Conservation (phyloP, 2,329 filamentous ascomycete species). For the Cladosporium sp. region DNA sequence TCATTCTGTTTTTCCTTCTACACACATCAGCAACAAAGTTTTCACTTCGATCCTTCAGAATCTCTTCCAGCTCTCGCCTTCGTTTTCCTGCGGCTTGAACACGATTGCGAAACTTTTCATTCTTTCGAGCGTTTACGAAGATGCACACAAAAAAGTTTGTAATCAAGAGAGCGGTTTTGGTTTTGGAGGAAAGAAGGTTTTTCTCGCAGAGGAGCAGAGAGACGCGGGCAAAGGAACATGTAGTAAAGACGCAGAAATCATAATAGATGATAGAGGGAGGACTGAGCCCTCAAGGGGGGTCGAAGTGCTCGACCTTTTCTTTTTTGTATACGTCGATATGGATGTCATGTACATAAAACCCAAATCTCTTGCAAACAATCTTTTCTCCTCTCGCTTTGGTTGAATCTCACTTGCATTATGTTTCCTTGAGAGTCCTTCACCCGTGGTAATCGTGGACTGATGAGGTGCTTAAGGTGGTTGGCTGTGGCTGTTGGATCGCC, state of each 20-base stretch:
- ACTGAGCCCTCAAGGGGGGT: conserved; percentile 4
- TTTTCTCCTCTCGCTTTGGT: not conserved
- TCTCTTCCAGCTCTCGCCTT: not conserved
- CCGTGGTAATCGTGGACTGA: not conserved
- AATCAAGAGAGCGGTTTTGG: conserved; percentile 7
- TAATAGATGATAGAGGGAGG: conserved; percentile 15
- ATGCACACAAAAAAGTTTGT: not conserved
- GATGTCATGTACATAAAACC: conserved; percentile 7
- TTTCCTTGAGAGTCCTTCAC: not conserved
- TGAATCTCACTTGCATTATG: not conserved
- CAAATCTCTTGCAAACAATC: not conserved
- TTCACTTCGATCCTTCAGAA: not conserved
- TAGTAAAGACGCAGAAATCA: conserved; percentile 1
- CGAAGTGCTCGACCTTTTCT: conserved; percentile 17
- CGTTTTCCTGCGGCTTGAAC: not conserved
- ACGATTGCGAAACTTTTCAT: not conserved
- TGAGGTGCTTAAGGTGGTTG: not conserved
- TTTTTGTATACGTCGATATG: conserved; percentile 5
- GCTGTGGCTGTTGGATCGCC: not conserved
- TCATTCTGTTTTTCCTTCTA: not conserved
- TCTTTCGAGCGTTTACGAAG: not conserved
- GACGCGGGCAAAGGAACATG: not conserved
- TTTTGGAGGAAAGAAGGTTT: not conserved
- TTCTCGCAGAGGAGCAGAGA: not conserved
- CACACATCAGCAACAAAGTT: not conserved